phyloP scores from a whole-genome alignment of 495 filamentous ascomycete genomes.

The Aspergillus saccharolyticus region DNA sequence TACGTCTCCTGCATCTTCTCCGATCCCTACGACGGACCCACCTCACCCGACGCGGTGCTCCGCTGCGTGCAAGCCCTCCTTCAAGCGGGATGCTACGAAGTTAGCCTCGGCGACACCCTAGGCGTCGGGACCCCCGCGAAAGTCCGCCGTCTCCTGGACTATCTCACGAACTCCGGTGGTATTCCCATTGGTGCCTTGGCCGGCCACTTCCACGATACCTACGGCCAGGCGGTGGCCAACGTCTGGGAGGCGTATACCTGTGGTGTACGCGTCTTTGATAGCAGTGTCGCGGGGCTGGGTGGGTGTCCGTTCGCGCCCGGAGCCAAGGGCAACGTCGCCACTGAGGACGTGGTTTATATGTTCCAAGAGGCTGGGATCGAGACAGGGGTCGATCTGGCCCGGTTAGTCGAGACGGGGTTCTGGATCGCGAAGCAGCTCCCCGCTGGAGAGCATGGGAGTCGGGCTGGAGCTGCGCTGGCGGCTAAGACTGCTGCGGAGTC shows the following conservation, averaged over 20 bases:
- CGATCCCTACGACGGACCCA: conserved; percentile 38
- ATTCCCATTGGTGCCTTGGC: conserved; percentile 30
- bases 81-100: conserved; percentile 39
- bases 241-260: conserved; percentile 37
- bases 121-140: conserved; percentile 34
- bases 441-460: conserved; percentile 21
- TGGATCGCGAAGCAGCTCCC: conserved; percentile 37
- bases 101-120: conserved; percentile 42
- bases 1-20: conserved; percentile 44
- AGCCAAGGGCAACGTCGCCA: conserved; percentile 42
- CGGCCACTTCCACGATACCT: conserved; percentile 47
- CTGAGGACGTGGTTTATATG: conserved; percentile 40
- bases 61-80: conserved; percentile 28
- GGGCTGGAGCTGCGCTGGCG: conserved; percentile 28
- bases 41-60: conserved; percentile 27
- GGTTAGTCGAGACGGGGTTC: conserved; percentile 28
- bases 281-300: conserved; percentile 40
- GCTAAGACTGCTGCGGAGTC: conserved; percentile 7
- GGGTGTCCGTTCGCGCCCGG: conserved; percentile 46
- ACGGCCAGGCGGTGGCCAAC: conserved; percentile 40
- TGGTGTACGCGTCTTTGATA: conserved; percentile 41
- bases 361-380: conserved; percentile 35
- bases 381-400: conserved; percentile 34
- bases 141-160: conserved; percentile 25
- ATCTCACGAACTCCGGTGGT: conserved; percentile 19